phyloP scores from a whole-genome alignment of 257 asterid species.

The Solanum clarkiae region DNA sequence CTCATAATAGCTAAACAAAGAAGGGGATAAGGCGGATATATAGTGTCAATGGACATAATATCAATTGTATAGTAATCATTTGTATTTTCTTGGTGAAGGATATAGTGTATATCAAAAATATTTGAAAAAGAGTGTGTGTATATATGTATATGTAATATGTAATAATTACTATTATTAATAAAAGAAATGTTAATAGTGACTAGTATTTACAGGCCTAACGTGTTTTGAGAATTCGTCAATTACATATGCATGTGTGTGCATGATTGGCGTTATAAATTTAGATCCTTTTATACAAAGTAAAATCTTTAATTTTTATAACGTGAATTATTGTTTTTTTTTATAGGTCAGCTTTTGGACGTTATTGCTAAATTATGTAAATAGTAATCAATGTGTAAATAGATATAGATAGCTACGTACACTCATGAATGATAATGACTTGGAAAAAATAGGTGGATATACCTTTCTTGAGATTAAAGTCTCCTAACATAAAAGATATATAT shows the following conservation, averaged over 20 bases:
- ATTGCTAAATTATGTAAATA: neutral
- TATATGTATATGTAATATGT: too few relatives aligned
- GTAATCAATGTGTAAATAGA: neutral
- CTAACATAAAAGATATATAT: neutral
- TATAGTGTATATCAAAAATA: neutral
- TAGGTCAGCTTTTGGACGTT: neutral
- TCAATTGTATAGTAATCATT: neutral
- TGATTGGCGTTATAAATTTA: neutral
- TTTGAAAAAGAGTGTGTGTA: neutral
- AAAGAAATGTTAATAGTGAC: neutral
- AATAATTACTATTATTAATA: too few relatives aligned
- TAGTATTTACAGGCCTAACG: neutral
- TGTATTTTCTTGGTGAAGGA: neutral
- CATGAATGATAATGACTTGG: neutral
- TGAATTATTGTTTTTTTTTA: neutral
- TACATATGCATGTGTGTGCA: neutral
- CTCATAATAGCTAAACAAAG: neutral
- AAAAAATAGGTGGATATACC: slow-evolving; percentile 12
- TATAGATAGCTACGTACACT: neutral
- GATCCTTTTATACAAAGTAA: neutral
- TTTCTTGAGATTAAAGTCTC: slow-evolving; percentile 18
- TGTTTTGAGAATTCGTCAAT: neutral
- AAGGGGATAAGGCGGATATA: neutral
- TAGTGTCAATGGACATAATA: neutral
- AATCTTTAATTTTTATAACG: neutral